Evolutionary conservation across 2,329 filamentous ascomycete genomes (phyloP).

Genomic region (Diaporthe ampelina): DNA sequence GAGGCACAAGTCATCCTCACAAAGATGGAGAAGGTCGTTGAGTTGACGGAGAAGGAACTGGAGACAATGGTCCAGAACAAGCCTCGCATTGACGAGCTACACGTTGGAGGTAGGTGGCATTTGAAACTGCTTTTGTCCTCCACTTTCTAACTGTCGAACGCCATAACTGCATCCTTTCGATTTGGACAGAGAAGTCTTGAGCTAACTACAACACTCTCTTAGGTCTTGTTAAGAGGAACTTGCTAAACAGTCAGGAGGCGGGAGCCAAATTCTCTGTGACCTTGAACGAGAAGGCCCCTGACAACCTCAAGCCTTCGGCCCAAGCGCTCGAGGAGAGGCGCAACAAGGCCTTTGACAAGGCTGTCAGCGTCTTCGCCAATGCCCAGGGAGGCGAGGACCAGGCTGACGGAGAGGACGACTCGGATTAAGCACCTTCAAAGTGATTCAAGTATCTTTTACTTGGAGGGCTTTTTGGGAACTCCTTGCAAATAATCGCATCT

Average conservation of each 20-base stretch:
- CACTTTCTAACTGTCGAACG: neutral
- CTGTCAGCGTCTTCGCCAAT: conserved; percentile 42
- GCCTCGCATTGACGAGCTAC: conserved; percentile 39
- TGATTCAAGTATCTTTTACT: neutral
- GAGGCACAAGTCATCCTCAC: conserved; percentile 45
- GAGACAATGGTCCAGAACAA: conserved; percentile 44
- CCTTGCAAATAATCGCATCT: neutral
- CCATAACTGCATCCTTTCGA: neutral
- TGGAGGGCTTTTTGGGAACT: neutral
- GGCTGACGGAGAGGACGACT: conserved; percentile 47
- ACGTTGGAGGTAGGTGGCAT: conserved; percentile 36
- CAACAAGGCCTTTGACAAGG: conserved; percentile 43
- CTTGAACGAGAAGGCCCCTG: conserved; percentile 44
- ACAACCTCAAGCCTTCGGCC: conserved; percentile 42
- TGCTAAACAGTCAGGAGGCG: conserved; percentile 42
- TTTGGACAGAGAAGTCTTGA: neutral
- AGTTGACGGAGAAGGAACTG: conserved; percentile 46
- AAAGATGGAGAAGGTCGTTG: conserved; percentile 45
- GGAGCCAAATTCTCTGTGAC: conserved; percentile 42
- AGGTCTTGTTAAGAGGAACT: conserved; percentile 47
- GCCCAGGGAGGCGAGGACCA: conserved; percentile 44
- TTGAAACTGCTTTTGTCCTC: neutral
- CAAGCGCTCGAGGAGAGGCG: conserved; percentile 43
- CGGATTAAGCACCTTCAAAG: conserved; percentile 37
- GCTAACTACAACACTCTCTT: neutral